phyloP scores from a whole-genome alignment of 148 eudicot species.

The Pouteria glomerata region DNA sequence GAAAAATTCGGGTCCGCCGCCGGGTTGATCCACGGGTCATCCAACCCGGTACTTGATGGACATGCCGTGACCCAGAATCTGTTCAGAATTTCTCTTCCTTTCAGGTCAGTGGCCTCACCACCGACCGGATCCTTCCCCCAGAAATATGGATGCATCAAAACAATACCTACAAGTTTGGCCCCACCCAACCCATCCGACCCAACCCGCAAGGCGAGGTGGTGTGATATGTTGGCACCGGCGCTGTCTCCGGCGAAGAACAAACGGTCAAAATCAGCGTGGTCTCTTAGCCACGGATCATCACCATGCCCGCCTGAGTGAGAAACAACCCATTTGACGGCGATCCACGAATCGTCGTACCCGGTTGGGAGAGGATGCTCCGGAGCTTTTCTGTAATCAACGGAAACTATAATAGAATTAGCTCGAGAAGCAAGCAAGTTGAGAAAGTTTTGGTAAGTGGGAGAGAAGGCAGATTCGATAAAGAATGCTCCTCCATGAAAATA shows the following conservation, averaged over 20 bases:
- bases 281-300: slow-evolving; percentile 36
- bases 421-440: slow-evolving; percentile 23
- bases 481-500: slow-evolving; percentile 43
- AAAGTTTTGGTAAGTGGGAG: slow-evolving; percentile 11
- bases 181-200: background rate
- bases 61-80: slow-evolving; percentile 7
- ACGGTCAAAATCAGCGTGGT: slow-evolving; percentile 20
- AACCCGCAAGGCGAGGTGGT: slow-evolving; percentile 20
- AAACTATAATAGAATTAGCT: slow-evolving; percentile 26
- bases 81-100: background rate
- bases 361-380: slow-evolving; percentile 35
- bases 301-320: slow-evolving; percentile 22
- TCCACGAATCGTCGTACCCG: slow-evolving; percentile 38
- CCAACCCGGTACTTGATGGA: slow-evolving; percentile 9
- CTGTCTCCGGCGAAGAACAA: slow-evolving; percentile 56
- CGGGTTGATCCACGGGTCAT: slow-evolving; percentile 30
- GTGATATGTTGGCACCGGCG: slow-evolving; percentile 48
- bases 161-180: slow-evolving; percentile 6
- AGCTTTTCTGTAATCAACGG: slow-evolving; percentile 34
- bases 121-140: slow-evolving; percentile 15
- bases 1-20: slow-evolving; percentile 11
- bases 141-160: slow-evolving; percentile 21
- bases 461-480: slow-evolving; percentile 28
- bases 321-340: slow-evolving; percentile 32
- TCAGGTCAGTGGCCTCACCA: background rate